These are phyloP conservation scores for Uronychia binucleata DNA, from an alignment of 73 alveolate species.

Conservation along the genomic window DNA sequence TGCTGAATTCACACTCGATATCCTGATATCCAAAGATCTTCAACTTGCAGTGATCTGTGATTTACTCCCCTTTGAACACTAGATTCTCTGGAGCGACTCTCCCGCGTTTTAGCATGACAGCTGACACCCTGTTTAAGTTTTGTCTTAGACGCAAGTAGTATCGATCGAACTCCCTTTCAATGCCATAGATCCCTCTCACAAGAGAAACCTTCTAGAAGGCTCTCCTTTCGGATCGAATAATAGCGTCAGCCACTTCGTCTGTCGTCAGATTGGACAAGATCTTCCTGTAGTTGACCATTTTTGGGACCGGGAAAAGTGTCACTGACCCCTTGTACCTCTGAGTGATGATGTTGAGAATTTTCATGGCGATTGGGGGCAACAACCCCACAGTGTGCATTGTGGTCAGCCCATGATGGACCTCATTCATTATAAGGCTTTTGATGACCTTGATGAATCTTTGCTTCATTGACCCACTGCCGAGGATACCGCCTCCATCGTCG, in stretches of 20 bases:
- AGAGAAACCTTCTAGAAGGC: constrained; percentile 53
- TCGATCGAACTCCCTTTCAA: constrained; percentile 68
- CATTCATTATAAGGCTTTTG: constrained; percentile 48
- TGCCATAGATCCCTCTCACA: constrained; percentile 56
- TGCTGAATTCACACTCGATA: neutral
- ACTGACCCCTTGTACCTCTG: constrained; percentile 67
- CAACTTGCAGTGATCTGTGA: neutral
- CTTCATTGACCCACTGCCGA: constrained; percentile 28
- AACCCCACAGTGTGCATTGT: constrained; percentile 33
- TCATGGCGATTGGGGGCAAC: constrained; percentile 22
- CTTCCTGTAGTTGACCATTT: constrained; percentile 37
- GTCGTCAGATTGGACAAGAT: constrained; percentile 56
- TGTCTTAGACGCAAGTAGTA: constrained; percentile 56
- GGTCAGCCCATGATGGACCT: constrained; percentile 40
- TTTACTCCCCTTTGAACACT: too few species aligned
- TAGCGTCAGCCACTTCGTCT: constrained; percentile 47
- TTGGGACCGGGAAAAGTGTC: constrained; percentile 60
- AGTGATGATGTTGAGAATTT: constrained; percentile 34
- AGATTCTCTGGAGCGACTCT: neutral
- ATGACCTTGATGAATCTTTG: constrained; percentile 20
- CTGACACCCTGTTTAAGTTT: neutral
- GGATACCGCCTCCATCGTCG: constrained; percentile 67
- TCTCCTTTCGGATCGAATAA: constrained; percentile 25
- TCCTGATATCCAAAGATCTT: neutral
- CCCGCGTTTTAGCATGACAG: neutral